Base-by-base conservation (phyloP, 2,329 filamentous ascomycete genomes). In the Aspergillus puulaauensis region DNA sequence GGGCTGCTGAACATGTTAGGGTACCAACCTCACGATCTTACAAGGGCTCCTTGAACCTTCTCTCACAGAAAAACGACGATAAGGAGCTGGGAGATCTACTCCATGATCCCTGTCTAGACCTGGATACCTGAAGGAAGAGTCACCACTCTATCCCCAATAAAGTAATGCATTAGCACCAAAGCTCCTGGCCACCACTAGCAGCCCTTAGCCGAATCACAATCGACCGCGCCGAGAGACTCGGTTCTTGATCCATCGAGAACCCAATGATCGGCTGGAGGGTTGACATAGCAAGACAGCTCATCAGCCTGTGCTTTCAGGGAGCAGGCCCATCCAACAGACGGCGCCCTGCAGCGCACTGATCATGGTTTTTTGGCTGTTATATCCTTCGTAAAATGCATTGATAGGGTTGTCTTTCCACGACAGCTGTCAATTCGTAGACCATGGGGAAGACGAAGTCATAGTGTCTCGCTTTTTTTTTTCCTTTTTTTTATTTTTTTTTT, bases 211-310 rank as follows among this genome's bases (percentile, higher is more conserved):
- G 61, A 64, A 65, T 65, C 58, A 61, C 23, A 39, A 50, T 27
- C 51, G 48, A 45, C 48, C 33, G 39, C 48, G 44, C 37, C 48
- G 52, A n/a, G 19, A 58, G 60, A 64, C 60, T 58, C 45, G 8
- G 54, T 56, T 57, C 56, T 56, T 64, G 60, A 63, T 59, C 61
- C 57, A 58, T 60, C 63, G 50, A 58, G 63, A 64, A 59, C 40
- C 55, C 48, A 60, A 64, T 61, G 62, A 63, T 61, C 62, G 54
- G 53, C 56, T 57, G 50, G 50, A 57, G 44, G 61, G 53, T 52
- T 59, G 53, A 59, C 57, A 58, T 52, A 17, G 55, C 40, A 44
- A 56, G 62, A 64, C 63, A 65, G 60, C 63, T 65, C 62, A 61
- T 53, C 60, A 57, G 50, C 52, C 37, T 57, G 46, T 43, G 55